These are phyloP conservation scores for Suhomyces guaymorum DNA, from an alignment of 1,139 yeast genomes.

Conservation along the genomic window DNA sequence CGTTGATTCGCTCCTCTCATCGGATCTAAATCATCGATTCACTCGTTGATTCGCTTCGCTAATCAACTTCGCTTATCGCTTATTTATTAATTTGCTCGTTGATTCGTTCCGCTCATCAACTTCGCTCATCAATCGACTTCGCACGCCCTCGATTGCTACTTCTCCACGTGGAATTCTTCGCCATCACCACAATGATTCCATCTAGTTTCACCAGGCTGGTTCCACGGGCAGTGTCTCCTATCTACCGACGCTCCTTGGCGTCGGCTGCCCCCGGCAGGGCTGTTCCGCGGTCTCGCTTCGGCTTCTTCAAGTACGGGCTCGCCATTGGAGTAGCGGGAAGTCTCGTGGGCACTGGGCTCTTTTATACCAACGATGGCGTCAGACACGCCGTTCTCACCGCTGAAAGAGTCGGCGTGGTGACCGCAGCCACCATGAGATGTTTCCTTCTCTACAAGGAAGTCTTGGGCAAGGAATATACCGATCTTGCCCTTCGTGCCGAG, in stretches of 20 bases:
- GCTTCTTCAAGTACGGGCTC: constrained; percentile 30
- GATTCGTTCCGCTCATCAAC: background rate
- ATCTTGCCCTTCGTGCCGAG: constrained; percentile 49
- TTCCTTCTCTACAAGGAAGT: constrained; percentile 63
- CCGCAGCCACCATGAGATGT: constrained; percentile 63
- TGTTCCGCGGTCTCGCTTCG: constrained; percentile 7
- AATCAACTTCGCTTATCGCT: too few species aligned
- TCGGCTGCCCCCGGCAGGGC: too few species aligned
- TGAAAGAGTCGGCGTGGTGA: constrained; percentile 63
- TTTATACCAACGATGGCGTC: constrained; percentile 35
- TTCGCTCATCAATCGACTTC: background rate
- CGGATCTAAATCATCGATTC: too few species aligned
- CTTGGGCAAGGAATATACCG: constrained; percentile 46
- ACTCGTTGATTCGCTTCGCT: too few species aligned
- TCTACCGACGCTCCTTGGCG: too few species aligned
- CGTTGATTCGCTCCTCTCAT: too few species aligned
- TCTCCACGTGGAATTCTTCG: too few species aligned
- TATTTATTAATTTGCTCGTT: background rate
- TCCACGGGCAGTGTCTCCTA: too few species aligned
- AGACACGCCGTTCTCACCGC: constrained; percentile 41
- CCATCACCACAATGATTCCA: background rate
- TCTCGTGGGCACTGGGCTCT: constrained; percentile 30
- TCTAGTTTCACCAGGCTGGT: too few species aligned
- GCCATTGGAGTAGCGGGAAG: constrained; percentile 36
- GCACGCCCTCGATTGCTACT: too few species aligned